These are phyloP conservation scores for Venturia effusa DNA, from an alignment of 2,329 filamentous ascomycete genomes.

Conservation along the genomic window DNA sequence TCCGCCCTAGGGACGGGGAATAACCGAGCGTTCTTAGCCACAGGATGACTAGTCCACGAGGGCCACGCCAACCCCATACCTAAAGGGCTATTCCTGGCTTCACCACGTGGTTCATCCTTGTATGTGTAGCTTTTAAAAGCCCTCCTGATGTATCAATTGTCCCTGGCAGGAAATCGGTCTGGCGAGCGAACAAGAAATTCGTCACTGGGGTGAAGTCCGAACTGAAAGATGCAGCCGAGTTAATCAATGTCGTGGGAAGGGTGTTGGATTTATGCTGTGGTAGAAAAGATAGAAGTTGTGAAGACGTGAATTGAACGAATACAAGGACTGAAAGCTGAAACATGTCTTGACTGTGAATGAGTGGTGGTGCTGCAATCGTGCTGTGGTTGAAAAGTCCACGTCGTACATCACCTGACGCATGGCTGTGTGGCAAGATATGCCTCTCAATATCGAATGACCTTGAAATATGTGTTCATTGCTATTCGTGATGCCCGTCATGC, in stretches of 20 bases:
- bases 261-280: not conserved
- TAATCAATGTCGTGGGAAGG: not conserved
- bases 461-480: not conserved
- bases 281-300: no score
- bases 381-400: not conserved
- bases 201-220: not conserved
- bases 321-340: not conserved
- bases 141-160: no score
- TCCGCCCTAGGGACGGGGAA: not conserved
- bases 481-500: not conserved
- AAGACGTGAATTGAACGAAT: not conserved
- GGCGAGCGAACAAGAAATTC: not conserved
- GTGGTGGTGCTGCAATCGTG: not conserved
- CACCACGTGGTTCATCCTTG: not conserved
- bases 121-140: not conserved
- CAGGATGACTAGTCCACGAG: no score
- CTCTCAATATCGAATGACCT: not conserved
- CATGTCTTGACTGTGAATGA: not conserved
- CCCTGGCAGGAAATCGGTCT: not conserved
- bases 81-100: not conserved
- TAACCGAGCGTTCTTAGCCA: not conserved
- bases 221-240: not conserved
- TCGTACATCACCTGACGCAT: not conserved
- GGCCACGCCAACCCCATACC: not conserved
- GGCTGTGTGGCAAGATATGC: not conserved